These are phyloP conservation scores for Gleditsia sinensis DNA, from an alignment of 306 rosid genomes.

Conservation along the genomic window DNA sequence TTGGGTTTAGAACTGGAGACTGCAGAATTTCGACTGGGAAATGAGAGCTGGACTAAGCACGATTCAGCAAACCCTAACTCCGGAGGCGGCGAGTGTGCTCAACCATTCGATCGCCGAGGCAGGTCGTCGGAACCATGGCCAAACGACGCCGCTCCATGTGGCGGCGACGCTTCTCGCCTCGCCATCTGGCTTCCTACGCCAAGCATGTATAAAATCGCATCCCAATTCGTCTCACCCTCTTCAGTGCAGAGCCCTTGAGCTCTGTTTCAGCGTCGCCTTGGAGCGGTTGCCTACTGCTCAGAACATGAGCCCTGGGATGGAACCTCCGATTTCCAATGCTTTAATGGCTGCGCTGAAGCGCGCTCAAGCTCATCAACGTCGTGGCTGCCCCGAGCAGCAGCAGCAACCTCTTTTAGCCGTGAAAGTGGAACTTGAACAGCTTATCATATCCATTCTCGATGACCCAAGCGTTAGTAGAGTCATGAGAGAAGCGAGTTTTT, in stretches of 20 bases:
- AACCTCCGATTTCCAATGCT: conserved; percentile 93
- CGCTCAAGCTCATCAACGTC: conserved; percentile 96
- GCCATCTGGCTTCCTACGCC: conserved; percentile 79
- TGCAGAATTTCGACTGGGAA: conserved; percentile 30
- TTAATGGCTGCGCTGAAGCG: conserved; percentile 94
- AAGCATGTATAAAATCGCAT: conserved; percentile 94
- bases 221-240: conserved; percentile 97
- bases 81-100: conserved; percentile 93
- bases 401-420: conserved; percentile 96
- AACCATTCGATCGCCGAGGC: conserved; percentile 94
- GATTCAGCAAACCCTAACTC: conserved; percentile 96
- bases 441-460: conserved; percentile 89
- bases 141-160: conserved; percentile 95
- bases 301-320: conserved; percentile 59
- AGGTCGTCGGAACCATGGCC: conserved; percentile 89
- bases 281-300: conserved; percentile 92
- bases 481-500: conserved; percentile 94
- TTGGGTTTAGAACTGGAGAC: conserved; percentile 15
- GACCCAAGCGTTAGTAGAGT: conserved; percentile 98
- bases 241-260: conserved; percentile 95
- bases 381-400: conserved; percentile 96
- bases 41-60: conserved; percentile 98
- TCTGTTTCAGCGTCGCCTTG: conserved; percentile 91
- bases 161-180: conserved; percentile 85
- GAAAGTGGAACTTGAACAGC: conserved; percentile 90